Evolutionary conservation across 164 flowering plant species (phyloP).

Genomic region (Saururus chinensis): DNA sequence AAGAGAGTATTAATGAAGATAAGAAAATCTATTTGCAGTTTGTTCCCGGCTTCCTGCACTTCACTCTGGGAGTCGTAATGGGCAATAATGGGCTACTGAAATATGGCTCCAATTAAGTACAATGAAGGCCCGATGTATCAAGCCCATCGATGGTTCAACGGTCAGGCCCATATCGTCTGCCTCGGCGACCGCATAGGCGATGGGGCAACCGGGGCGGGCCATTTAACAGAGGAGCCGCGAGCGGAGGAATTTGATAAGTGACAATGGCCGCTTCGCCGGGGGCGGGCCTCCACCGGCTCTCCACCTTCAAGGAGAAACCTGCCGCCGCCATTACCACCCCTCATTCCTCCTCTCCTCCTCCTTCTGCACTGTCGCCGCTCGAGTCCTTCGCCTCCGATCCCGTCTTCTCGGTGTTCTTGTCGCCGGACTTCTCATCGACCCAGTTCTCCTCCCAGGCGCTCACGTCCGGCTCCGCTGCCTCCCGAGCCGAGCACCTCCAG

Average conservation of each 20-base stretch:
- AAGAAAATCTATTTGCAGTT: no score
- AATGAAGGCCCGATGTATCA: no score
- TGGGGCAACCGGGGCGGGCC: no score
- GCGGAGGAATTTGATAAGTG: neutral
- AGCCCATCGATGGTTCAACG: no score
- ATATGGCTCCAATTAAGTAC: no score
- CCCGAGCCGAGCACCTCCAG: slow-evolving; percentile 81
- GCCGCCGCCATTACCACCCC: slow-evolving; percentile 15
- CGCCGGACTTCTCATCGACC: slow-evolving; percentile 66
- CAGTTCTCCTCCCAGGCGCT: slow-evolving; percentile 91
- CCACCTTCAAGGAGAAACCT: slow-evolving; percentile 46
- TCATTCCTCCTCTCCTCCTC: slow-evolving; percentile 4
- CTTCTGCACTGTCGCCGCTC: slow-evolving; percentile 41
- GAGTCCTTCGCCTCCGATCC: slow-evolving; percentile 70
- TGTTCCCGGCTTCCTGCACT: no score
- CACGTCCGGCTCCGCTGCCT: slow-evolving; percentile 85
- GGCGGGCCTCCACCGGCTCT: slow-evolving; percentile 26
- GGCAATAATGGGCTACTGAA: no score
- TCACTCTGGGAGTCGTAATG: no score
- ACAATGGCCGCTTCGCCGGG: slow-evolving; percentile 4
- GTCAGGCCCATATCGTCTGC: no score
- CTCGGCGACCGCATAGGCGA: no score
- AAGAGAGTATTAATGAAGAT: no score
- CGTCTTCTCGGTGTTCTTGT: slow-evolving; percentile 79
- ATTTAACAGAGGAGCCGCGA: no score